Evolutionary conservation across 306 rosid species (phyloP).

Genomic region (Crataegus laevigata): DNA sequence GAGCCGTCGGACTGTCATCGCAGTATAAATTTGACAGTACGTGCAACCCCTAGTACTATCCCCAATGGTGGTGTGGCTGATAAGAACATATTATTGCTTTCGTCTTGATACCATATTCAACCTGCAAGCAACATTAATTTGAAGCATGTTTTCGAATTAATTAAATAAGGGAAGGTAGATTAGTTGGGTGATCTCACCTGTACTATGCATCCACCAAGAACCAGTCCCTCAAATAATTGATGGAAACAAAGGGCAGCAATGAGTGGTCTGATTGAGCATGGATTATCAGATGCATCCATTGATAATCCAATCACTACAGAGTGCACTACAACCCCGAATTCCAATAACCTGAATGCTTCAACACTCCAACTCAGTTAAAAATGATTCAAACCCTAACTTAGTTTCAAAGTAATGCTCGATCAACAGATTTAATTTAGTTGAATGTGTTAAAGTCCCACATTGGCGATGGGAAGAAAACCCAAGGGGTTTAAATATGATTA

Average conservation of each 20-base stretch:
- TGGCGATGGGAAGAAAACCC: no score
- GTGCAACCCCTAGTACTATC: slow-evolving; percentile 45
- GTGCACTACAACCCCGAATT: slow-evolving; percentile 66
- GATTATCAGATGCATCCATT: slow-evolving; percentile 60
- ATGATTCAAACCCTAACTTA: not conserved
- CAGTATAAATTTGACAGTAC: slow-evolving; percentile 46
- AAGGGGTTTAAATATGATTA: no score
- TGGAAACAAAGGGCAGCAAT: slow-evolving; percentile 72
- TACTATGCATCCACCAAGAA: slow-evolving; percentile 60
- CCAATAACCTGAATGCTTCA: slow-evolving; percentile 43
- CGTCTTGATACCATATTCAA: slow-evolving; percentile 43
- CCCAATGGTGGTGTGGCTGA: slow-evolving; percentile 64
- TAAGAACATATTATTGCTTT: slow-evolving; percentile 41
- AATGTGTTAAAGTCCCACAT: no score
- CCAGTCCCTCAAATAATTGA: slow-evolving; percentile 75
- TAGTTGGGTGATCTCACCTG: slow-evolving; percentile 33
- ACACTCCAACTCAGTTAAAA: not conserved
- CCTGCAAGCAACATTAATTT: slow-evolving; percentile 20
- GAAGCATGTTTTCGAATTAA: not conserved
- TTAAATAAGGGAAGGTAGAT: not conserved
- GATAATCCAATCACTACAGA: slow-evolving; percentile 74
- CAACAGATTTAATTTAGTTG: not conserved
- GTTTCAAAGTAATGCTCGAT: not conserved
- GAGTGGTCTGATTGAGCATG: slow-evolving; percentile 63
- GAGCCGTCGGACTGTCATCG: slow-evolving; percentile 38